Evolutionary conservation across 208 protist species (phyloP).

Genomic region (Lotmaria passim): DNA sequence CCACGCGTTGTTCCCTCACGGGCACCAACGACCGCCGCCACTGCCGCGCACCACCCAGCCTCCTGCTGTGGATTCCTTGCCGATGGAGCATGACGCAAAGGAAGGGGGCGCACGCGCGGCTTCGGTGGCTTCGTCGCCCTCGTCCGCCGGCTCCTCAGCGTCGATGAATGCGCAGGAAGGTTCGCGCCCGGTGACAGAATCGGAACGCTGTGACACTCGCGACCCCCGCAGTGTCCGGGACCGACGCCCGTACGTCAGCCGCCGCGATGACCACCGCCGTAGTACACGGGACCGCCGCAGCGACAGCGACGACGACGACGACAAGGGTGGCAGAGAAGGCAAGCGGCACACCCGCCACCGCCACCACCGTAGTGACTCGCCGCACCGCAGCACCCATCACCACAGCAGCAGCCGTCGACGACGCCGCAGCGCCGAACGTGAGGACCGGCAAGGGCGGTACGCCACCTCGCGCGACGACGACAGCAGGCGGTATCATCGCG

Average conservation of each 20-base stretch:
- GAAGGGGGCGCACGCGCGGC: neutral
- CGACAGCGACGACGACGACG: slow-evolving; percentile 35
- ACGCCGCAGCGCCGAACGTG: slow-evolving; percentile 22
- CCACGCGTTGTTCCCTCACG: slow-evolving; percentile 49
- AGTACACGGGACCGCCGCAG: neutral
- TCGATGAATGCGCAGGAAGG: slow-evolving; percentile 6
- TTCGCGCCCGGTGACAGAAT: neutral
- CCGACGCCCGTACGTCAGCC: slow-evolving; percentile 16
- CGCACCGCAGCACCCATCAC: neutral
- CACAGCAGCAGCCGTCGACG: slow-evolving; percentile 17
- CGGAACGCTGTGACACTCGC: neutral
- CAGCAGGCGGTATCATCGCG: slow-evolving; percentile 22
- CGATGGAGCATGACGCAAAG: neutral
- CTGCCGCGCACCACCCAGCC: neutral
- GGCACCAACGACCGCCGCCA: slow-evolving; percentile 8
- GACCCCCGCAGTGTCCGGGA: slow-evolving; percentile 10
- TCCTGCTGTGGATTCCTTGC: neutral
- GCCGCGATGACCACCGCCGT: slow-evolving; percentile 17
- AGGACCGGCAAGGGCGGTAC: slow-evolving; percentile 7
- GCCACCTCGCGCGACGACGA: slow-evolving; percentile 5
- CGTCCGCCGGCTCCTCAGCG: slow-evolving; percentile 28
- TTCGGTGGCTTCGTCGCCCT: neutral
- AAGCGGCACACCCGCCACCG: slow-evolving; percentile 21
- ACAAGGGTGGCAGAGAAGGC: no score
- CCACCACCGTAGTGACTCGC: slow-evolving; percentile 18